Conservation (phyloP, 441 rosid genomes). For the Biscutella laevigata region DNA sequence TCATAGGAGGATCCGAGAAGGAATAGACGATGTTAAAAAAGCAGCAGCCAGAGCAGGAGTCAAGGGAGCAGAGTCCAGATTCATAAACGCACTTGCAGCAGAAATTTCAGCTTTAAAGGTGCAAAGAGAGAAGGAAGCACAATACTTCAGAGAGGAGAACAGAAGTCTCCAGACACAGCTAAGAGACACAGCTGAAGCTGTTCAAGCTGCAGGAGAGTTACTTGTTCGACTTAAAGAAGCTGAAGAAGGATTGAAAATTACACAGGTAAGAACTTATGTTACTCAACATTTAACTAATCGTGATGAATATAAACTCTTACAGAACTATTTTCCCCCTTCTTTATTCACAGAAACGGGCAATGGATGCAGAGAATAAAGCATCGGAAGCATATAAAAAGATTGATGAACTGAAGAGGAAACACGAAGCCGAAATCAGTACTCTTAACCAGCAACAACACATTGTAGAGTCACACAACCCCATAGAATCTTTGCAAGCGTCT, state of each 20-base stretch:
- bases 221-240: slow-evolving; percentile 92
- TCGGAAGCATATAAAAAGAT: slow-evolving; percentile 47
- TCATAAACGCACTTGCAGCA: slow-evolving; percentile 86
- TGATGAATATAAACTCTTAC: too few relatives aligned
- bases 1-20: slow-evolving; percentile 83
- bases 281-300: too few relatives aligned
- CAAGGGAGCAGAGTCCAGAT: slow-evolving; percentile 88
- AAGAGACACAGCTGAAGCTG: slow-evolving; percentile 96
- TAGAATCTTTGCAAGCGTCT: slow-evolving; percentile 26
- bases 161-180: slow-evolving; percentile 80
- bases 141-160: slow-evolving; percentile 78
- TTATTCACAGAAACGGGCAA: slow-evolving; percentile 49
- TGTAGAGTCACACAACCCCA: slow-evolving; percentile 31
- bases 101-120: slow-evolving; percentile 82
- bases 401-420: slow-evolving; percentile 47
- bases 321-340: not conserved
- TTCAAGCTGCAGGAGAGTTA: slow-evolving; percentile 93
- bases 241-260: slow-evolving; percentile 67
- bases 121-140: slow-evolving; percentile 79
- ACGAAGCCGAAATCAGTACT: slow-evolving; percentile 37
- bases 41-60: slow-evolving; percentile 92
- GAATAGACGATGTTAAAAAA: slow-evolving; percentile 86
- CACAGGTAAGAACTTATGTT: too few relatives aligned
- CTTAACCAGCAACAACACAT: slow-evolving; percentile 28
- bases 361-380: slow-evolving; percentile 59